Base-by-base conservation (phyloP, 1,284 basidiomycete genomes). In the Irpex sp. region DNA sequence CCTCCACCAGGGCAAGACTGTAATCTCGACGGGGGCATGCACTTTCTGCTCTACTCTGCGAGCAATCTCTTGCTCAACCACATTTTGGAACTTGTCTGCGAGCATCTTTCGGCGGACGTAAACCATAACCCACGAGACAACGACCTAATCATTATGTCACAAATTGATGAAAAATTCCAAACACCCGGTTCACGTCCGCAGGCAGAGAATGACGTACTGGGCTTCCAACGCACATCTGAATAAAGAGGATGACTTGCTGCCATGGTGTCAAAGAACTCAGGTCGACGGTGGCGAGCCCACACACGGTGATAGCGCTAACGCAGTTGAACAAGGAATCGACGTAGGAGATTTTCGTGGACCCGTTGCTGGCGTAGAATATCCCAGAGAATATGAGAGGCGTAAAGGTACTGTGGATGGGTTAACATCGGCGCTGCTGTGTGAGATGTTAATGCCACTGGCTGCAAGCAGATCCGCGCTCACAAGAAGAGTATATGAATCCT, bases 241-340 rank as follows among this genome's bases (percentile, higher is more conserved):
- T 70, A 72, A 90, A 89, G 58, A 94, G 70, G 21, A 95, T 79
- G 15, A 77, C 78, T 78, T 95, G 93, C 71, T 95, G 93, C 78
- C 87, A 92, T 55, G 77, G 76, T 1, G 92, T 94, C 69, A 92
- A 76, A 53, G 79, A 77, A 70, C 89, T 92, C 68, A 94, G 74
- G 73, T 94, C 86, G 67, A 93, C 78, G 4, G 91, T 88, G 50
- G 83, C 81, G 31, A 95, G 79, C 11, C 93, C 92, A 68, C 90
- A 92, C 63, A 93, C 89, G 3, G 88, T 87, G 79, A 93, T 87
- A 7, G 90, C 86, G 72, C 87, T 91, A 70, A 93, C 83, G 65
- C 85, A 92, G 69, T 84, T 82, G 77, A 86, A 95, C 51, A 94
- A 81, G 9, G 86, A 80, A 70, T 94, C 92, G 71, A 93, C 82